These are phyloP conservation scores for Aspergillus chevalieri DNA, from an alignment of 2,329 filamentous ascomycete species.

Conservation along the genomic window DNA sequence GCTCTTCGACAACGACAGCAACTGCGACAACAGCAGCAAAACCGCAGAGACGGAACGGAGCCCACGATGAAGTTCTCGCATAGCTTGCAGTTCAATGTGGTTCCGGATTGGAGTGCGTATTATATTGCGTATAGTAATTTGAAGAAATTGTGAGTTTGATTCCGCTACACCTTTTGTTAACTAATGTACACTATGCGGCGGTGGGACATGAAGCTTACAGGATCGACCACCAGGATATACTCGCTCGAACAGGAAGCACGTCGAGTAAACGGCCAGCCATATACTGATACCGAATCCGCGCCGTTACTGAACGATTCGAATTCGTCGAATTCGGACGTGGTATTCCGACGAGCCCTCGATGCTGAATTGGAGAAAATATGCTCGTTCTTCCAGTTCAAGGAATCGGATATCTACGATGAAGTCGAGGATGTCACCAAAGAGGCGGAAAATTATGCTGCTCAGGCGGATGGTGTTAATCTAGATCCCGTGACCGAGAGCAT, in stretches of 20 bases:
- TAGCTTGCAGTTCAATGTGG: conserved; percentile 98
- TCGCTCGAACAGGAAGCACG: conserved; percentile 81
- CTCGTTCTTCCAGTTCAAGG: conserved; percentile 84
- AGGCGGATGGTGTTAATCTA: conserved; percentile 42
- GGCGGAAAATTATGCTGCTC: conserved; percentile 61
- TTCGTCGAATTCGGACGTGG: conserved; percentile 64
- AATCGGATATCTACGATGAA: conserved; percentile 78
- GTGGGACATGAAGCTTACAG: too few relatives aligned
- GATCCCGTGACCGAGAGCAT: conserved; percentile 38
- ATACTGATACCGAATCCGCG: conserved; percentile 72
- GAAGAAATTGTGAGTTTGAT: conserved; percentile 77
- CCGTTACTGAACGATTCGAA: conserved; percentile 64
- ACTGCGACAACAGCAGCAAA: conserved; percentile 8
- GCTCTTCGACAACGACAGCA: conserved; percentile 24
- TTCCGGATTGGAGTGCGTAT: conserved; percentile 98
- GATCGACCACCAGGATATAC: conserved; percentile 63
- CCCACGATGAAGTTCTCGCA: conserved; percentile 99
- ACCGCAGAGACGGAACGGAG: conserved; percentile 43
- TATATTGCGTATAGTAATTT: conserved; percentile 98
- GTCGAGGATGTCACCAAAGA: conserved; percentile 71
- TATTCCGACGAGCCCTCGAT: conserved; percentile 77
- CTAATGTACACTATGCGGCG: too few relatives aligned
- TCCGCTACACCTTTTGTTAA: conserved; percentile 2
- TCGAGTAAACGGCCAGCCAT: conserved; percentile 47
- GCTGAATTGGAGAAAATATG: conserved; percentile 90